phyloP scores from a whole-genome alignment of 768 basidiomycete species.

The Serendipita sp. region DNA sequence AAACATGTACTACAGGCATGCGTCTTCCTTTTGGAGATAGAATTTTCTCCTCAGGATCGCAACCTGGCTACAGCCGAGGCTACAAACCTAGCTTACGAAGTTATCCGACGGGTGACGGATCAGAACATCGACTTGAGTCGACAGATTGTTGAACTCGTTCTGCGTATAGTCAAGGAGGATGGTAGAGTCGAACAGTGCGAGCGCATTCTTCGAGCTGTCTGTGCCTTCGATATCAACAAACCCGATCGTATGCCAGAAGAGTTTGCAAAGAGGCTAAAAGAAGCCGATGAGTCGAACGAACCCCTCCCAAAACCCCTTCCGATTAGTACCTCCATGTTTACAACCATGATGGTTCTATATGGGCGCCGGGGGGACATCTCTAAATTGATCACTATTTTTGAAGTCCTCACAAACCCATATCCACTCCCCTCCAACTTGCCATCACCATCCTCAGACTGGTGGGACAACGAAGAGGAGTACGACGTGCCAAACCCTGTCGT shows the following conservation, averaged over 20 bases:
- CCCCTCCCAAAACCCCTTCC: background rate
- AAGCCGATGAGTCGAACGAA: background rate
- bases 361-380: background rate
- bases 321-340: background rate
- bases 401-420: conserved; percentile 4
- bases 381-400: background rate
- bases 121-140: background rate
- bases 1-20: background rate
- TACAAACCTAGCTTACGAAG: background rate
- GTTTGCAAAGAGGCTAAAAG: background rate
- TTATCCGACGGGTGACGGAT: background rate
- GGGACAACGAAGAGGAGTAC: conserved; percentile 4
- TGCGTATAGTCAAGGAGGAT: background rate
- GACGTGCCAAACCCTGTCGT: background rate
- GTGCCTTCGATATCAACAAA: background rate
- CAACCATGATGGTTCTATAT: background rate
- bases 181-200: background rate
- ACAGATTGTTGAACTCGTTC: background rate
- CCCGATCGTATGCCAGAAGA: conserved; percentile 4
- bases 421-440: background rate
- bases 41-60: background rate
- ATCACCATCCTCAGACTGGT: background rate
- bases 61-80: background rate
- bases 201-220: background rate
- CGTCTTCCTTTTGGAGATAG: background rate